Conservation (phyloP, 495 filamentous ascomycete species). For the Penicillium daleae region DNA sequence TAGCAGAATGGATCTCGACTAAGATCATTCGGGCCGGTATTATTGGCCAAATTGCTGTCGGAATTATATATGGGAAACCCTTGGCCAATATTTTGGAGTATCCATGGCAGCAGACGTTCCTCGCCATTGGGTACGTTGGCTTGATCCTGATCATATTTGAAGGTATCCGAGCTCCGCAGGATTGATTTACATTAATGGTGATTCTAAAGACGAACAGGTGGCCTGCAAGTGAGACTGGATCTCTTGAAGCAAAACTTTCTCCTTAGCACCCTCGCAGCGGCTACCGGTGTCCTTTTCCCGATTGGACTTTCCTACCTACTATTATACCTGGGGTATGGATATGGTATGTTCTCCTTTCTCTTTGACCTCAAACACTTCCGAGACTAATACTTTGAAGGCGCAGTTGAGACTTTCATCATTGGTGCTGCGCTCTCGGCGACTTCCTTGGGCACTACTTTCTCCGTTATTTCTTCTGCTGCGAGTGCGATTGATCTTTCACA, state of each 20-base stretch:
- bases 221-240: constrained; percentile 36
- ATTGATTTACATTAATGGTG: neutral
- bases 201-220: constrained; percentile 25
- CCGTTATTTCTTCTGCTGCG: constrained; percentile 37
- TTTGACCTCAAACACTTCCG: neutral
- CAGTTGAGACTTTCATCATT: constrained; percentile 44
- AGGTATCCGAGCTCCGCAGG: constrained; percentile 20
- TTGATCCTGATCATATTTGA: constrained; percentile 44
- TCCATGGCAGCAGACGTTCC: constrained; percentile 38
- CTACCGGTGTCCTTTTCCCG: constrained; percentile 39
- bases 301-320: constrained; percentile 39
- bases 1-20: constrained; percentile 37
- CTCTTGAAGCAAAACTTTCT: constrained; percentile 39
- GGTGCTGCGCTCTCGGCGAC: constrained; percentile 40
- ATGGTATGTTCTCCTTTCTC: constrained; percentile 19
- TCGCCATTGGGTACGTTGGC: constrained; percentile 41
- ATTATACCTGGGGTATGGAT: constrained; percentile 37
- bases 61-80: constrained; percentile 41
- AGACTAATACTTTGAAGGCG: constrained; percentile 22
- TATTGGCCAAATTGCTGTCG: constrained; percentile 40
- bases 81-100: constrained; percentile 38
- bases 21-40: constrained; percentile 38
- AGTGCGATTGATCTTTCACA: constrained; percentile 32
- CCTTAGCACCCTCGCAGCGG: constrained; percentile 35
- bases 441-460: constrained; percentile 42